Evolutionary conservation across 768 basidiomycete species (phyloP).

Genomic region (Trametes cinnabarina): DNA sequence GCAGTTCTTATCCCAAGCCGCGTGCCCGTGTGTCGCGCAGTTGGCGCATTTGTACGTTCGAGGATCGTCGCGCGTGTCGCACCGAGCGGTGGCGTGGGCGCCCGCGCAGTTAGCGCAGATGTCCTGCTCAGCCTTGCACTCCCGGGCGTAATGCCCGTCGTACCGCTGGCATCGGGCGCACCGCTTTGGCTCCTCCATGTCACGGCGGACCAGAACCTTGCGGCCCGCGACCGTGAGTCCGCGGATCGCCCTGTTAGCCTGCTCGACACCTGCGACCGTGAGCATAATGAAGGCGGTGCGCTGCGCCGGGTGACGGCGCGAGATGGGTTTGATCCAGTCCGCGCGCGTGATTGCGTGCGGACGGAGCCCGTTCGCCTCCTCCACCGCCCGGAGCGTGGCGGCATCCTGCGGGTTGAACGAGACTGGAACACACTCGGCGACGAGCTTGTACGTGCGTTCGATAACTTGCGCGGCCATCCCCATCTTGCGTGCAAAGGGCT

Average conservation of each 20-base stretch:
- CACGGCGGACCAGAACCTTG: slow-evolving; percentile 13
- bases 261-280: slow-evolving; percentile 13
- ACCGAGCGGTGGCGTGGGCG: slow-evolving; percentile 21
- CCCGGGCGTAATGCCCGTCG: slow-evolving; percentile 15
- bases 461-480: not conserved
- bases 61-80: slow-evolving; percentile 8
- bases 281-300: slow-evolving; percentile 26
- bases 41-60: slow-evolving; percentile 22
- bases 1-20: slow-evolving; percentile 29
- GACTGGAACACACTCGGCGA: slow-evolving; percentile 2
- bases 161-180: slow-evolving; percentile 33
- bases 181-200: slow-evolving; percentile 22
- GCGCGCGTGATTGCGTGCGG: not conserved
- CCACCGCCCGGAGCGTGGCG: not conserved
- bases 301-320: slow-evolving; percentile 19
- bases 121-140: slow-evolving; percentile 13
- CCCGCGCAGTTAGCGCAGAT: slow-evolving; percentile 22
- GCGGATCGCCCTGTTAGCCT: slow-evolving; percentile 27
- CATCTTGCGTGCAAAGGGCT: slow-evolving; percentile 6
- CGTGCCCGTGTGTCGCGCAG: slow-evolving; percentile 30
- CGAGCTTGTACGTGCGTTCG: slow-evolving; percentile 6
- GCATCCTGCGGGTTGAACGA: not conserved
- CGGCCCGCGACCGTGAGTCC: slow-evolving; percentile 22
- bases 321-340: slow-evolving; percentile 29
- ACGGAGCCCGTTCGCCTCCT: not conserved